Conservation (phyloP, 768 basidiomycete species). For the Leccinum sublutescens region DNA sequence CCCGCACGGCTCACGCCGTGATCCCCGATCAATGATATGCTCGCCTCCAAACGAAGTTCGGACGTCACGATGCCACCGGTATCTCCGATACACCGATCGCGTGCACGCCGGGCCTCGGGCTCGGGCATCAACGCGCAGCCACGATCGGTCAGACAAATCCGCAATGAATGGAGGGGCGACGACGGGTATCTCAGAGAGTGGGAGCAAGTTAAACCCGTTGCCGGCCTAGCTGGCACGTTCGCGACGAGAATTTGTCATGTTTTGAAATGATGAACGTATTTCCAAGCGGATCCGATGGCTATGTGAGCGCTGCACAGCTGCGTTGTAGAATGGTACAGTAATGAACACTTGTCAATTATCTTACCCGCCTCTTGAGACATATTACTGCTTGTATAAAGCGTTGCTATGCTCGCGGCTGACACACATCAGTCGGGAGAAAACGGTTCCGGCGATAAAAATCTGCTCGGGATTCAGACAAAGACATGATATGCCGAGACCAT, state of each 20-base stretch:
- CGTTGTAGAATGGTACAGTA: neutral
- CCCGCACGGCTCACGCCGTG: neutral
- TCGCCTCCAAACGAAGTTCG: neutral
- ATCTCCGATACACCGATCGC: neutral
- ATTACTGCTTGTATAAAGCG: neutral
- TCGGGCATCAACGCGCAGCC: constrained; percentile 58
- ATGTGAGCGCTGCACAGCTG: neutral
- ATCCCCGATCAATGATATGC: neutral
- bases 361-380: neutral
- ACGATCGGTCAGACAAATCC: constrained; percentile 30
- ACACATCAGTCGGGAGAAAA: neutral
- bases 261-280: neutral
- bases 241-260: neutral
- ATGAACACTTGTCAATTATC: neutral
- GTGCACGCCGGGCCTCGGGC: constrained; percentile 46
- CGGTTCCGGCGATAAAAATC: neutral
- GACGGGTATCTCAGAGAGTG: constrained; percentile 57
- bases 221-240: neutral
- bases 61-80: neutral
- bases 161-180: constrained; percentile 53
- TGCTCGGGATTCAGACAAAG: constrained; percentile 1
- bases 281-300: neutral
- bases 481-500: neutral
- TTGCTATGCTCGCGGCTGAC: neutral
- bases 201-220: constrained; percentile 25